Conservation (phyloP, 352 stramenopile species). For the Aphanomyces invadans region DNA sequence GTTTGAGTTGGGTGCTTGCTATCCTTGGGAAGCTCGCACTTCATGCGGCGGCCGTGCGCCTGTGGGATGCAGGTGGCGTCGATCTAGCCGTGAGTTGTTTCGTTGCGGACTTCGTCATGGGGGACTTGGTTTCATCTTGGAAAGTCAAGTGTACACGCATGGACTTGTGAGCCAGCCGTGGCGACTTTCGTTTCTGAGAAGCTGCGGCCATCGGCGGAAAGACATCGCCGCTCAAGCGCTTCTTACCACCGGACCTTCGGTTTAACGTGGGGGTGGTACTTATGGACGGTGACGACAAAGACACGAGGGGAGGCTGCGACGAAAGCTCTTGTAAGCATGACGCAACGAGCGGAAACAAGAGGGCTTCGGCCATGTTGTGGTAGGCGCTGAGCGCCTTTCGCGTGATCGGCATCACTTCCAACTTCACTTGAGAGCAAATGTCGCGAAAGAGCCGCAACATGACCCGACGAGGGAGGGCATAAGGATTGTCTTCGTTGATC, state of each 20-base stretch:
- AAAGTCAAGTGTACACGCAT: slow-evolving; percentile 14
- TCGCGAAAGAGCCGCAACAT: slow-evolving; percentile 20
- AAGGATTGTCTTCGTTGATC: neutral
- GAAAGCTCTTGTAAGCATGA: slow-evolving; percentile 2
- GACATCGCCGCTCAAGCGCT: slow-evolving; percentile 19
- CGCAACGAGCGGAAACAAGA: slow-evolving; percentile 1
- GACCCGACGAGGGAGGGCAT: slow-evolving; percentile 9
- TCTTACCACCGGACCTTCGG: slow-evolving; percentile 10
- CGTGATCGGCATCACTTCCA: slow-evolving; percentile 13
- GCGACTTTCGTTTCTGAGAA: slow-evolving; percentile 16
- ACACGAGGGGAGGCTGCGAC: neutral
- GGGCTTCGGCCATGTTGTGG: slow-evolving; percentile 17
- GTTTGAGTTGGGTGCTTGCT: too few relatives aligned
- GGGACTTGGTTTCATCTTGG: neutral
- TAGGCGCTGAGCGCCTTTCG: slow-evolving; percentile 20
- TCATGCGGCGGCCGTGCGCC: too few relatives aligned
- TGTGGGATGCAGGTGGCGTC: neutral
- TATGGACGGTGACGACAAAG: too few relatives aligned
- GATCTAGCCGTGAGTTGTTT: neutral
- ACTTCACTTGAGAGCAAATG: neutral
- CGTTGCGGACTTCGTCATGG: neutral
- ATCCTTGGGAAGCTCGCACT: too few relatives aligned
- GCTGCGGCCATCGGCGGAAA: slow-evolving; percentile 5
- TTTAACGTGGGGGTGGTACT: slow-evolving; percentile 15
- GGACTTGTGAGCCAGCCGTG: slow-evolving; percentile 8